A percentile compares a stretch with the other conserved stretches of the same genome.
These are phyloP conservation scores for Dactylellina drechsleri DNA, from an alignment of 2,329 filamentous ascomycete genomes.

Conservation along the genomic window DNA sequence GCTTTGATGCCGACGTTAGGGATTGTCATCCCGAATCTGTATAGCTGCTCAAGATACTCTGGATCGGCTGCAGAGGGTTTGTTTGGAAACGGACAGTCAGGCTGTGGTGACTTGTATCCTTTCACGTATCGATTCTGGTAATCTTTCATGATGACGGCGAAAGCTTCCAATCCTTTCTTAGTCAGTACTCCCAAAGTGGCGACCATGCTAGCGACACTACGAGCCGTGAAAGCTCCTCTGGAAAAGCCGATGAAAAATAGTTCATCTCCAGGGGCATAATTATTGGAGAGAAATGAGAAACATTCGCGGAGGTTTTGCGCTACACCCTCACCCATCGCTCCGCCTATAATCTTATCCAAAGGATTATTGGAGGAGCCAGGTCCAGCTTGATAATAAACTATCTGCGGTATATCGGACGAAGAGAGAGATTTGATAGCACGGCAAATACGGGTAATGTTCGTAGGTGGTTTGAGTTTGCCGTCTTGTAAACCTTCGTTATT, in stretches of 20 bases:
- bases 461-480: constrained; percentile 54
- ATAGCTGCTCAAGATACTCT: constrained; percentile 50
- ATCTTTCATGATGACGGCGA: constrained; percentile 69
- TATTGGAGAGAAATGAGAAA: constrained; percentile 72
- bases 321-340: constrained; percentile 57
- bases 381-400: constrained; percentile 72
- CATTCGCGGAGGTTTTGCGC: constrained; percentile 68
- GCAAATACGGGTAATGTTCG: constrained; percentile 71
- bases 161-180: constrained; percentile 67
- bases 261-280: constrained; percentile 70
- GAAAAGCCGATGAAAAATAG: constrained; percentile 70
- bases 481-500: constrained; percentile 53
- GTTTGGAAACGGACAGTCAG: constrained; percentile 37
- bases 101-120: constrained; percentile 40
- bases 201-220: constrained; percentile 69
- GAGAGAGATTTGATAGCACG: constrained; percentile 67
- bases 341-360: constrained; percentile 45
- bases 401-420: constrained; percentile 68
- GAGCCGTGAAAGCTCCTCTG: constrained; percentile 69
- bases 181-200: constrained; percentile 67
- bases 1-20: constrained; percentile 64
- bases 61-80: constrained; percentile 37
- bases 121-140: constrained; percentile 55
- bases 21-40: constrained; percentile 41
- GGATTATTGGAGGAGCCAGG: constrained; percentile 64